phyloP scores from a whole-genome alignment of 139 green algal species.

The Microglena sp. region DNA sequence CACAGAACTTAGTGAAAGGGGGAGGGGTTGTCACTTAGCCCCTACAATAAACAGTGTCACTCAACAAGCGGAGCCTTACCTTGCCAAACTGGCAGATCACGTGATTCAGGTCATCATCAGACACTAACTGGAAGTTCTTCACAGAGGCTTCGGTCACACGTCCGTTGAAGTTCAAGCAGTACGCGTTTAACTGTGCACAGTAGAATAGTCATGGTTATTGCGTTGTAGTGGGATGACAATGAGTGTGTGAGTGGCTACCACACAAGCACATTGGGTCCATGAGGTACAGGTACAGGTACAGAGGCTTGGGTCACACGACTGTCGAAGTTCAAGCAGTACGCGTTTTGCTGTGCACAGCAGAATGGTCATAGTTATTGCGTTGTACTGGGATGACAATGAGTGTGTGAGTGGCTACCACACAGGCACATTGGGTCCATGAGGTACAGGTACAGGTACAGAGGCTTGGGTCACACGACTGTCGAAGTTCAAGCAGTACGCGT shows the following conservation, averaged over 20 bases:
- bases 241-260: no score
- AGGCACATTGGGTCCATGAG: no score
- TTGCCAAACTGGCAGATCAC: conserved; percentile 93
- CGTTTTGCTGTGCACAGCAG: conserved; percentile 66
- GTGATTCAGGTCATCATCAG: conserved; percentile 51
- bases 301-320: conserved; percentile 90
- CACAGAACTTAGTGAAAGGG: no score
- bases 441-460: no score
- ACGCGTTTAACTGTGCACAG: conserved; percentile 78
- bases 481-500: conserved; percentile 97
- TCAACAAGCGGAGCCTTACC: conserved; percentile 21
- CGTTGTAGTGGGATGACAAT: no score
- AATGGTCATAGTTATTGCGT: no score
- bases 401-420: no score
- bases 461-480: conserved; percentile 91
- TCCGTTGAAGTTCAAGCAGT: conserved; percentile 98
- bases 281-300: no score
- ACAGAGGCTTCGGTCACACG: conserved; percentile 93
- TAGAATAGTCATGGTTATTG: no score
- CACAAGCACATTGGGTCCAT: no score
- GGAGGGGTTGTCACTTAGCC: no score
- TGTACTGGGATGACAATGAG: no score
- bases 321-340: conserved; percentile 97
- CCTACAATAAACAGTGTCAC: background rate
- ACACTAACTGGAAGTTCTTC: conserved; percentile 97